Evolutionary conservation across 2,329 filamentous ascomycete species (phyloP), one percentile per base, ranked within the genome.

Genomic region (Rugonectria rugulosa): DNA sequence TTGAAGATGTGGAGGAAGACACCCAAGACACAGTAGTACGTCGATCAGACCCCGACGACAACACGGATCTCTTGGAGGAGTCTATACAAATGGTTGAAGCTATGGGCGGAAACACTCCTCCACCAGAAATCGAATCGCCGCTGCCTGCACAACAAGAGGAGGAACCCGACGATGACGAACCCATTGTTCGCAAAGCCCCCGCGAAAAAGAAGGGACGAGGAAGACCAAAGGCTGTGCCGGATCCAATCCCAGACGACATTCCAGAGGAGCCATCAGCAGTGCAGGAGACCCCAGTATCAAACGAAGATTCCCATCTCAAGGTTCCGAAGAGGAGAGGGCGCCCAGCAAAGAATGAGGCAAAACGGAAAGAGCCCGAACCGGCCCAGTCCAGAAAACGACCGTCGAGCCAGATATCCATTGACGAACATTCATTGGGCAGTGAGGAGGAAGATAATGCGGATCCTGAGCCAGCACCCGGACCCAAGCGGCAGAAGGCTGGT

Each of bases 61-160:
- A 50, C 15, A 21, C 65, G 36, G 67, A 69, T 23, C 65, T 72
- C 17, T 67, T 74, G 14, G 76, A 81, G 11, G 73, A 79, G 31
- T 79, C 79, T 3, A 69, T 80, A 64, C 68, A 73, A 36, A 75
- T 81, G 72, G 66, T 79, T 9, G 67, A 73, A 44, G 71, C 67
- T 2, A 63, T 73, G 51, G 66, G 64, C 29, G 63, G 61, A 51
- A 21, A 61, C 62, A 56, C 65, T 29, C 55, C 56, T 50, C 48
- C 56, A 17, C 57, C 56, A 5, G 60, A 57, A 17, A 52, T 57
- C 2, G 65, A 66, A 21, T 23, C 51, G 24, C 32, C 42, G 3
- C 38, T 34, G 7, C 48, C 49, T 3, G 40, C 23, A 7, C 48
- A 31, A 10, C 48, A 21, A 23, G 53, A 31, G 6, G 53, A 59